Evolutionary conservation across 352 stramenopile genomes (phyloP), one percentile per base, ranked within the genome.

Genomic region (Blastocystis sp.): DNA sequence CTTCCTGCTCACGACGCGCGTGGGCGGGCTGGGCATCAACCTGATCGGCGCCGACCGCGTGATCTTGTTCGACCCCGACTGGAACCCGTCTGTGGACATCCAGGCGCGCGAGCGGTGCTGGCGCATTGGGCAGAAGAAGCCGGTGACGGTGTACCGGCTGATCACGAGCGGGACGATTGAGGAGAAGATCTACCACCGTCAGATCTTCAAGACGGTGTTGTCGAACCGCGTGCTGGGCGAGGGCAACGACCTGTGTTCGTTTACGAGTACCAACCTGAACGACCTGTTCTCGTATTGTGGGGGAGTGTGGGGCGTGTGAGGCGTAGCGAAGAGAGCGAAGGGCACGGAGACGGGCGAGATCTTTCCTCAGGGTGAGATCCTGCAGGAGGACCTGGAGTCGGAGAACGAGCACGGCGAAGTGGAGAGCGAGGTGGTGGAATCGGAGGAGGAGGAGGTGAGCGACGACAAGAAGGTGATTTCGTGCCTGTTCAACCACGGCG

Each of bases 191-290:
- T 99, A 99, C 92, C 97, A 99, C 88, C 92, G 97, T 0, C 96
- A 98, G 91, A 98, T 99, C 66, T 99, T 99, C 93, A 99, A 99
- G 91, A 97, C 98, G 91, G 97, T 98, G 45, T 90, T 99, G 24
- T 98, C 96, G 0, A 98, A 98, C 90, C 97, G 97, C 79, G 95
- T 99, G 1, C 91, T 99, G 62, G 95, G 97, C 61, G 96, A 99
- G 91, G 95, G 96, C 35, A 98, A 98, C 90, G 96, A 98, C 80
- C 96, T 96, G 91, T 93, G 96, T 0, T 96, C 98, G 37, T 98
- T 99, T 90, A 98, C 97, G 78, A 95, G 98, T 65, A 96, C 97
- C 90, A 95, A 97, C 79, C 92, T 99, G 55, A 94, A 94, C 19
- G 96, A 99, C 91, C 90, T 99, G 16, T 99, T 99, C 91, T 94